These are phyloP conservation scores for Fusarium citri DNA, from an alignment of 2,329 filamentous ascomycete genomes.

Conservation along the genomic window DNA sequence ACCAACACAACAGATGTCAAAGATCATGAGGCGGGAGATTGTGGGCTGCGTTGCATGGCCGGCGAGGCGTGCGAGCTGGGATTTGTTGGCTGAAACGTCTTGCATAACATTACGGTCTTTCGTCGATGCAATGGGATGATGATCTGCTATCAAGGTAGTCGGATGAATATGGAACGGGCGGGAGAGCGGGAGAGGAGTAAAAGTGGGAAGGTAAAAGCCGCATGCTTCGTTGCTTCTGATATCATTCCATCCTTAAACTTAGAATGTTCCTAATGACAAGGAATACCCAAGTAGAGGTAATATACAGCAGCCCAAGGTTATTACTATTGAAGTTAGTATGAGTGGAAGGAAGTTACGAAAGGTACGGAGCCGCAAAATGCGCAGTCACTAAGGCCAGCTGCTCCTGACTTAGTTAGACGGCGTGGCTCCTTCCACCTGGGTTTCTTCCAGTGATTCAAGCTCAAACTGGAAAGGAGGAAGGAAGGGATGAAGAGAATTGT, in stretches of 20 bases:
- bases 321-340: background rate
- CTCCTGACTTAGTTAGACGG: background rate
- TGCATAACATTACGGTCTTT: background rate
- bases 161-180: background rate
- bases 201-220: slow-evolving; percentile 8
- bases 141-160: slow-evolving; percentile 11
- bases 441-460: background rate
- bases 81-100: background rate
- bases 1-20: slow-evolving; percentile 33
- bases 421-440: background rate
- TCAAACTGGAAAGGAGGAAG: background rate
- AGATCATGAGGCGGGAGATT: slow-evolving; percentile 31
- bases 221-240: slow-evolving; percentile 1
- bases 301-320: background rate
- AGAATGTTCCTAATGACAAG: slow-evolving; percentile 6
- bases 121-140: slow-evolving; percentile 4
- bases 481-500: background rate
- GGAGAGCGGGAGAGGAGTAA: slow-evolving; percentile 1
- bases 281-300: background rate
- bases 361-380: background rate
- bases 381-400: background rate
- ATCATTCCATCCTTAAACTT: slow-evolving; percentile 5
- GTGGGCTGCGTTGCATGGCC: slow-evolving; percentile 19
- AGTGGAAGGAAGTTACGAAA: background rate
- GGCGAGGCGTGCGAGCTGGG: slow-evolving; percentile 8